phyloP scores from a whole-genome alignment of 2,329 filamentous ascomycete genomes.

The Amesomyces nigricolor region DNA sequence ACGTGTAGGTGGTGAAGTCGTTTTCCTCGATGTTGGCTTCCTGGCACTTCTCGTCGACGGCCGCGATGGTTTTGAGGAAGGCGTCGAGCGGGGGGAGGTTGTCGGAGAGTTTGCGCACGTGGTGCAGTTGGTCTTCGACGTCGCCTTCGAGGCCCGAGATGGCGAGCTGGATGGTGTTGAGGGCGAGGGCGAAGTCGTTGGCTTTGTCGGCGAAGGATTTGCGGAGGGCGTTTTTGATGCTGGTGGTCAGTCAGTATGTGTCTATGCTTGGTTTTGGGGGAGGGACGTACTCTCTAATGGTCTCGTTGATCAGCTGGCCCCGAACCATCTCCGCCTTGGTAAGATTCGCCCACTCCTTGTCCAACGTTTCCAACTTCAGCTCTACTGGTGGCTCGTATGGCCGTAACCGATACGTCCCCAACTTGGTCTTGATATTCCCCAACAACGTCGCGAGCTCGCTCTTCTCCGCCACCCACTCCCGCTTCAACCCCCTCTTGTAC shows the following conservation, averaged over 20 bases:
- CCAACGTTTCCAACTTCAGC: constrained; percentile 73
- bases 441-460: constrained; percentile 87
- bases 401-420: constrained; percentile 86
- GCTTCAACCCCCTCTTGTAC: constrained; percentile 90
- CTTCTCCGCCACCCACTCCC: constrained; percentile 96
- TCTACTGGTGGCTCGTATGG: constrained; percentile 87
- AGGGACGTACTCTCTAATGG: constrained; percentile 74
- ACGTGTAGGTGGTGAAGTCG: constrained; percentile 98
- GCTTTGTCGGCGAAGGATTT: constrained; percentile 95
- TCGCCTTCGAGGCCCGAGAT: constrained; percentile 97
- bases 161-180: constrained; percentile 90
- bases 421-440: constrained; percentile 98
- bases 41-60: constrained; percentile 79
- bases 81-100: constrained; percentile 85
- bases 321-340: constrained; percentile 80
- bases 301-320: constrained; percentile 95
- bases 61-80: constrained; percentile 81
- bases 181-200: constrained; percentile 91
- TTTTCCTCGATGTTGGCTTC: constrained; percentile 99
- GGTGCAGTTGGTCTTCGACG: constrained; percentile 86
- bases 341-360: constrained; percentile 73
- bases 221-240: constrained; percentile 91
- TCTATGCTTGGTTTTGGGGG: background rate
- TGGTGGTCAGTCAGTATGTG: constrained; percentile 28
- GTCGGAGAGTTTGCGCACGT: constrained; percentile 78